Evolutionary conservation across 2,329 filamentous ascomycete genomes (phyloP), one percentile per base, ranked within the genome.

Genomic region (Penicillium sp.): DNA sequence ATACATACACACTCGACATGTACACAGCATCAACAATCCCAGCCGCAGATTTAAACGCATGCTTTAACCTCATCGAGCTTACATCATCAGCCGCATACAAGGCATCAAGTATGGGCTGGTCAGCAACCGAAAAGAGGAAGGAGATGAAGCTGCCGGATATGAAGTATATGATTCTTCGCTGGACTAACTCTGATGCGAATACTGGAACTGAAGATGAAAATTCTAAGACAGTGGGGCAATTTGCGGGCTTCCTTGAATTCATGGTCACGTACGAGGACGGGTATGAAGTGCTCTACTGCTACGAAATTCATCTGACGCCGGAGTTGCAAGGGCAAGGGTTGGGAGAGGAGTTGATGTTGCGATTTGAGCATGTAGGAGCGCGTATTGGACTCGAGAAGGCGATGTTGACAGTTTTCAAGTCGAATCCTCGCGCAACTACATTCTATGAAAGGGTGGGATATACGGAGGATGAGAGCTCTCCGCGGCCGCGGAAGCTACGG

Each of bases 71-170:
- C 7, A 78, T 89, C 55, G 78, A 84, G 64, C 68, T 72, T 3
- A 88, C 86, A 0, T 87, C 85, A n/a, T 73, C 77, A 11, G 69
- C 75, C 5, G 81, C 83, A 60, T 89, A 89, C 73, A 75, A 78
- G 19, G 70, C 72, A 3, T 87, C 85, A 5, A 78, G 75, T 30
- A 73, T 76, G 1, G 85, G 86, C 56, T 89, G 87, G 87, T 81
- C 84, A 5, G 76, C 79, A 0, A 67, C 70, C 2, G 79, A 81
- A 41, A 89, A 89, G 74, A 73, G 73, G 31, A 77, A 77, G 41
- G 87, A 89, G 75, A 88, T 89, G 86, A 73, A 73, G 44, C 75
- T 88, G 29, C 75, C 76, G 0, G 83, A 86, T 60, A 87, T 89
- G 85, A 79, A 83, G 49, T 89, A 86, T 68, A 69, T 89, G 5